A percentile compares a stretch with the other conserved stretches of the same genome.
Conservation (phyloP, 768 basidiomycete species). For the Trametes cingulata region DNA sequence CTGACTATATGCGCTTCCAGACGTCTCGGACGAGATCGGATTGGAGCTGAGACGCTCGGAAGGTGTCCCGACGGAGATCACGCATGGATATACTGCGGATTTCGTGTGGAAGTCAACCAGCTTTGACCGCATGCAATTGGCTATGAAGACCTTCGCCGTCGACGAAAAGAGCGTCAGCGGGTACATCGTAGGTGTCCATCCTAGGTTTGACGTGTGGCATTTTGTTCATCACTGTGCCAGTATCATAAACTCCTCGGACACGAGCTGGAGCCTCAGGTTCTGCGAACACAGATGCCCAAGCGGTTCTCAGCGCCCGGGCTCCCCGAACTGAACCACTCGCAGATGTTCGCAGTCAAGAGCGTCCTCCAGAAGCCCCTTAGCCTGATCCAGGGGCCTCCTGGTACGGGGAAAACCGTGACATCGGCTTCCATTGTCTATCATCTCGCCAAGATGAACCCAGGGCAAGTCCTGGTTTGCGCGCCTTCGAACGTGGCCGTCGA, state of each 20-base stretch:
- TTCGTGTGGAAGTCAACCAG: constrained; percentile 99
- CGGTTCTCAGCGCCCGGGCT: constrained; percentile 96
- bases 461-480: constrained; percentile 97
- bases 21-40: constrained; percentile 97
- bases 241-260: constrained; percentile 99
- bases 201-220: neutral
- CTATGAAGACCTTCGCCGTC: constrained; percentile 99
- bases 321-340: constrained; percentile 98
- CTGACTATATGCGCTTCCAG: constrained; percentile 41
- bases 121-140: constrained; percentile 98
- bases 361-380: constrained; percentile 97
- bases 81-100: constrained; percentile 95
- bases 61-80: constrained; percentile 91
- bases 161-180: constrained; percentile 99
- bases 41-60: constrained; percentile 89
- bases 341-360: constrained; percentile 99
- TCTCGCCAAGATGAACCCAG: constrained; percentile 99
- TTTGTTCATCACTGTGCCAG: constrained; percentile 40
- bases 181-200: constrained; percentile 56
- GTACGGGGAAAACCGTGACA: constrained; percentile 98
- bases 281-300: constrained; percentile 93
- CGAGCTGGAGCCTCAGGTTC: constrained; percentile 91
- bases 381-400: constrained; percentile 97
- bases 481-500: constrained; percentile 99
- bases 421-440: constrained; percentile 99